Base-by-base conservation (phyloP, 2,329 filamentous ascomycete species). In the Sphaerulina musiva region DNA sequence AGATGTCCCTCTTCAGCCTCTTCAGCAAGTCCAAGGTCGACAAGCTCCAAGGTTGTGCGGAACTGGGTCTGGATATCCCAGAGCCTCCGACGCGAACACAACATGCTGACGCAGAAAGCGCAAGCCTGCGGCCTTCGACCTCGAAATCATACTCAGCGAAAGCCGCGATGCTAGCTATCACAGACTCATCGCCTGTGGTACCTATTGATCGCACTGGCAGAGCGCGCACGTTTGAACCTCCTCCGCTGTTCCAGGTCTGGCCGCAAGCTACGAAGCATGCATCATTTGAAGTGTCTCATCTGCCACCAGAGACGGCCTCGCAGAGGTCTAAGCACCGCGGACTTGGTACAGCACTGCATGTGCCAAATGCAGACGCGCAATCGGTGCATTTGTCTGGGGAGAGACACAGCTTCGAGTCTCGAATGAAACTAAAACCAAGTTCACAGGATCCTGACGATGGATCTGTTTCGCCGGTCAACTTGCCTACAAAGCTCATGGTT, bases 171-270 rank as follows among this genome's bases (percentile, higher is more conserved):
- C 34, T 43, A 12, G 48, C 23, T 17, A 23, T 46, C 34, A 57
- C 45, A 39, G 52, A 53, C 23, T 46, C 58, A 40, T 14, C 54
- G 39, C 47, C 56, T 36, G 49, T 51, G 12, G 12, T 53, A 34
- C 54, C 55, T 4, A 55, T n/a, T 40, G 57, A 56, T 38, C 45
- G 48, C 23, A 11, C 32, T 9, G 29, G 14, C 6, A 56, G 39
- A 41, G 41, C 46, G 20, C 54, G 53, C 40, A 29, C 63, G 46
- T 76, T 73, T 69, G 69, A 73, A 4, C 70, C 74, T 6, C 87
- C 89, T 6, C 87, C 89, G 1, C 74, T 96, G 10, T 95, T 91
- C 69, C 87, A 95, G 68, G 89, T 88, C 10, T 95, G 90, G 67
- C 86, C 88, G 0, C 90, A 95, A 70, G 83, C 89, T 2, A 79